Evolutionary conservation across 768 basidiomycete genomes (phyloP).

Genomic region (Tylopilus felleus): DNA sequence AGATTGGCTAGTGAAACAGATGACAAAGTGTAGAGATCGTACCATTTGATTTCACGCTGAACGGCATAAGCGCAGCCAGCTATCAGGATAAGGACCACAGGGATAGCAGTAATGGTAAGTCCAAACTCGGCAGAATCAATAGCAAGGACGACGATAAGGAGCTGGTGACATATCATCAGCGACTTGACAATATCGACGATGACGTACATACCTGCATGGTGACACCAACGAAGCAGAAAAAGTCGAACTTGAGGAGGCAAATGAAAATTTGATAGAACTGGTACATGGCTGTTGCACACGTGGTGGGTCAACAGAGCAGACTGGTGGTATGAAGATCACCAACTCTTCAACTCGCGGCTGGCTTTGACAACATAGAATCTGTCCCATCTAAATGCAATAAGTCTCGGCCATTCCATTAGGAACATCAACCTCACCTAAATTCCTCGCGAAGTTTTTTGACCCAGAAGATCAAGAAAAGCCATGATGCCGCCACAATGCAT

Average conservation of each 20-base stretch:
- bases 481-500: constrained; percentile 61
- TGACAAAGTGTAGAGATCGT: constrained; percentile 15
- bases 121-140: constrained; percentile 71
- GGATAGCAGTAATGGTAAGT: constrained; percentile 79
- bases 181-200: background rate
- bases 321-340: constrained; percentile 19
- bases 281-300: constrained; percentile 64
- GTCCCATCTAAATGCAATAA: constrained; percentile 60
- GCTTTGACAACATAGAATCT: constrained; percentile 89
- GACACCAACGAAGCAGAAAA: constrained; percentile 83
- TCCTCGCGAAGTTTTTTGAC: constrained; percentile 70
- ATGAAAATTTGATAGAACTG: constrained; percentile 86
- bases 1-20: constrained; percentile 2
- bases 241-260: constrained; percentile 86
- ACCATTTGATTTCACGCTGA: constrained; percentile 80
- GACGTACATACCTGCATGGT: constrained; percentile 68
- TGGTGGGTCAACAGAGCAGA: background rate
- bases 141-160: constrained; percentile 74
- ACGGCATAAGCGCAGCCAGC: constrained; percentile 66
- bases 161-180: constrained; percentile 38
- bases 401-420: background rate
- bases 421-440: constrained; percentile 60
- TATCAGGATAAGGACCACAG: constrained; percentile 68
- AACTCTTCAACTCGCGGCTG: constrained; percentile 80
- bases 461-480: constrained; percentile 65